Evolutionary conservation across 495 filamentous ascomycete species (phyloP).

Genomic region (Penicillium argentinense): DNA sequence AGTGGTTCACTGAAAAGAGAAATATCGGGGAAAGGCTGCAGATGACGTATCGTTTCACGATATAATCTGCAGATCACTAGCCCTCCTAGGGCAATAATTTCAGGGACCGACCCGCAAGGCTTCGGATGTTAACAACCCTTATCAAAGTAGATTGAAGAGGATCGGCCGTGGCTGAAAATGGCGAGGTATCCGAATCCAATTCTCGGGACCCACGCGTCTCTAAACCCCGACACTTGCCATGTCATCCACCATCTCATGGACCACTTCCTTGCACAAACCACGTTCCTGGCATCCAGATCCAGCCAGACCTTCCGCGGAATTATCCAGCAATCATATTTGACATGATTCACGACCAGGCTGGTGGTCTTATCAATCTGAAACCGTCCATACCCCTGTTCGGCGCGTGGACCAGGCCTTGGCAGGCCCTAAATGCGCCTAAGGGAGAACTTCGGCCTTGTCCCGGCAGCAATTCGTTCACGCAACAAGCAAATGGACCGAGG

Average conservation of each 20-base stretch:
- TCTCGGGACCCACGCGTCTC: slow-evolving; percentile 1
- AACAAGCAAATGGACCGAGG: neutral
- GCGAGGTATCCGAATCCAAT: slow-evolving; percentile 6
- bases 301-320: neutral
- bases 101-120: slow-evolving; percentile 1
- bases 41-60: neutral
- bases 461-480: slow-evolving; percentile 3
- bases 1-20: too few species aligned
- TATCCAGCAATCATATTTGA: slow-evolving; percentile 14
- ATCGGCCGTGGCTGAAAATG: slow-evolving; percentile 4
- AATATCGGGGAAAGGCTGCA: neutral
- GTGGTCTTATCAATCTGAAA: slow-evolving; percentile 22
- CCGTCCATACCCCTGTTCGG: slow-evolving; percentile 17
- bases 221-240: neutral
- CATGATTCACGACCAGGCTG: neutral
- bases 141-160: slow-evolving; percentile 7
- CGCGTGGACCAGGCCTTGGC: slow-evolving; percentile 28
- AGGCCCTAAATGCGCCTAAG: slow-evolving; percentile 10
- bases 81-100: too few species aligned
- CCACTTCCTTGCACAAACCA: neutral
- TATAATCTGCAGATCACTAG: neutral
- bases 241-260: too few species aligned
- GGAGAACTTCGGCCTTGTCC: slow-evolving; percentile 18
- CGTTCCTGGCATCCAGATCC: neutral
- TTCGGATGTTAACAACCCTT: slow-evolving; percentile 8